Conservation (phyloP, 1,284 basidiomycete genomes). For the Peniophora sp. region DNA sequence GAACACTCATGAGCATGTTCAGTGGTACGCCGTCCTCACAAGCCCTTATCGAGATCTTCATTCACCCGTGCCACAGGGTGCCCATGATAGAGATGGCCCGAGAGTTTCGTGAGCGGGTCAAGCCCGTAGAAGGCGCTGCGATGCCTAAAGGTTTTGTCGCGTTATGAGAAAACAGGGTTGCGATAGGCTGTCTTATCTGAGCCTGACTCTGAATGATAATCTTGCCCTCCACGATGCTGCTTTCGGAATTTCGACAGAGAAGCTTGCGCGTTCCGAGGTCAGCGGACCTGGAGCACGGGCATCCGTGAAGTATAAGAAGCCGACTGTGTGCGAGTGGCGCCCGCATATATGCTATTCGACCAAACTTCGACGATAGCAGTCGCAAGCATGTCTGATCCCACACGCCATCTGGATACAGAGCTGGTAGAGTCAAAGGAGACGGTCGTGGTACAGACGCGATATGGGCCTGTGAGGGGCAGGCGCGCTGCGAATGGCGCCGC, state of each 20-base stretch:
- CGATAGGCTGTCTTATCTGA: background rate
- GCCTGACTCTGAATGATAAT: background rate
- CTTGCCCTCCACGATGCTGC: background rate
- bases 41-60: background rate
- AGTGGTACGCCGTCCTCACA: constrained; percentile 32
- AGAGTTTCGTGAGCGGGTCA: constrained; percentile 33
- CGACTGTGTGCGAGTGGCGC: too few relatives aligned
- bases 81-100: constrained; percentile 62
- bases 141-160: constrained; percentile 36
- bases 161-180: background rate
- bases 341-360: too few relatives aligned
- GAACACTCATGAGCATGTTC: constrained; percentile 62
- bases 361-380: too few relatives aligned
- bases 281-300: too few relatives aligned
- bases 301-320: too few relatives aligned
- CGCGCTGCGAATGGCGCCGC: constrained; percentile 49
- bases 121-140: constrained; percentile 22
- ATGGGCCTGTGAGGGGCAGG: constrained; percentile 49
- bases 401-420: constrained; percentile 39
- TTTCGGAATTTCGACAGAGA: too few relatives aligned
- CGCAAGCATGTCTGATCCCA: too few relatives aligned
- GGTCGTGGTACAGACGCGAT: constrained; percentile 43
- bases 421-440: constrained; percentile 30
- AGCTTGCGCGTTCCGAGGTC: too few relatives aligned
- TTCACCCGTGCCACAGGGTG: constrained; percentile 28